Evolutionary conservation across 345 rosid species (phyloP).

Genomic region (Corchorus olitorius): DNA sequence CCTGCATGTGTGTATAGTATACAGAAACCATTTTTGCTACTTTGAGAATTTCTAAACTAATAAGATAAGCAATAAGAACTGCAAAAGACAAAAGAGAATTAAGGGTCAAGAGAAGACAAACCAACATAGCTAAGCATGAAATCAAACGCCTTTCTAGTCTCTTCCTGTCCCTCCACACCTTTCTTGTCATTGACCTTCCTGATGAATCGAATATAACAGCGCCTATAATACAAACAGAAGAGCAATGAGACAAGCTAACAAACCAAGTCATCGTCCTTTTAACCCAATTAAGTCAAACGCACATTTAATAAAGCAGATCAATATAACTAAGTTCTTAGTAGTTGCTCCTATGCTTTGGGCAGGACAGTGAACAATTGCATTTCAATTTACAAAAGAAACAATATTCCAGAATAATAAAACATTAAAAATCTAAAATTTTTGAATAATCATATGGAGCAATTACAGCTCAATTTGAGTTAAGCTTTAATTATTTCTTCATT

Average conservation of each 20-base stretch:
- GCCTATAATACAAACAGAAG: constrained; percentile 56
- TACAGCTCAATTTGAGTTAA: background rate
- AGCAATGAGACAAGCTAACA: constrained; percentile 14
- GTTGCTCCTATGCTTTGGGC: background rate
- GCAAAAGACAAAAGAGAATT: constrained; percentile 9
- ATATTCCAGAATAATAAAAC: background rate
- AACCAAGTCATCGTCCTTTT: background rate
- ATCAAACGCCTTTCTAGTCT: constrained; percentile 88
- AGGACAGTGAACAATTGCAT: background rate
- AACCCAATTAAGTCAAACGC: background rate
- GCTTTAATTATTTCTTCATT: background rate
- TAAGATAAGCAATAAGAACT: background rate
- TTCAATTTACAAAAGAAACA: background rate
- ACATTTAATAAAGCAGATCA: background rate
- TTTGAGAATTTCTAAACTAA: background rate
- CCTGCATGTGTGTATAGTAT: too few species aligned
- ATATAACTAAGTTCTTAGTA: background rate
- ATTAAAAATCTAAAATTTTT: background rate
- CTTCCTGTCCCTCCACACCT: constrained; percentile 88
- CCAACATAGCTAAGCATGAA: constrained; percentile 91
- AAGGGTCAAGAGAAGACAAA: constrained; percentile 35
- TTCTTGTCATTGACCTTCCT: constrained; percentile 90
- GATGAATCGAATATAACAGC: constrained; percentile 91
- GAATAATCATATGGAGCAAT: background rate
- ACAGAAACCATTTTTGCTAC: too few species aligned